Conservation (phyloP, 1,284 basidiomycete genomes). For the Trichosporon asahii region DNA sequence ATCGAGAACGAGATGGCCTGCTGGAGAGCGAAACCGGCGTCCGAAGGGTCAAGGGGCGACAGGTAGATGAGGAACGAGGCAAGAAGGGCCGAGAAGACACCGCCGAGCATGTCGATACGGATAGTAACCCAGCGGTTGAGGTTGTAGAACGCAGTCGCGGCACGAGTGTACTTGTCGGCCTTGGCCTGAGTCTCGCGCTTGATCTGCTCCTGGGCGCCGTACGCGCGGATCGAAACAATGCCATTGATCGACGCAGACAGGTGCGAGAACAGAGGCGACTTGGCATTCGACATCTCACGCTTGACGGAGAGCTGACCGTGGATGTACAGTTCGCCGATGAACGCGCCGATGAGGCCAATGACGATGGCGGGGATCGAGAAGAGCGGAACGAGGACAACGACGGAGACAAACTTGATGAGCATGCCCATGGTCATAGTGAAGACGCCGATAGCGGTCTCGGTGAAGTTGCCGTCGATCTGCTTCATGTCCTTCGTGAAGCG, state of each 20-base stretch:
- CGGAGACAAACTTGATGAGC: slow-evolving; percentile 54
- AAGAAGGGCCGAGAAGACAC: slow-evolving; percentile 43
- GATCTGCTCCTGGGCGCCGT: slow-evolving; percentile 47
- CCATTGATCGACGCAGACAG: slow-evolving; percentile 67
- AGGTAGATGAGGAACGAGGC: slow-evolving; percentile 49
- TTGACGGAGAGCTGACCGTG: slow-evolving; percentile 72
- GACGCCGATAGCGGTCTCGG: slow-evolving; percentile 41
- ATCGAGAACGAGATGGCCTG: slow-evolving; percentile 49
- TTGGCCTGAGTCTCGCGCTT: slow-evolving; percentile 40
- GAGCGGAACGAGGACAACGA: slow-evolving; percentile 57
- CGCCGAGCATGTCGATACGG: slow-evolving; percentile 50
- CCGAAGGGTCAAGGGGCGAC: slow-evolving; percentile 38
- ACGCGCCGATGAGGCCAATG: slow-evolving; percentile 55
- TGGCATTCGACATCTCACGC: slow-evolving; percentile 64
- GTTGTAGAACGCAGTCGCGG: slow-evolving; percentile 48
- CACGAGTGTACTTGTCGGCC: slow-evolving; percentile 50
- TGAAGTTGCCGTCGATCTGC: slow-evolving; percentile 49
- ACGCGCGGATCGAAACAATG: slow-evolving; percentile 56
- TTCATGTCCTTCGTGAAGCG: slow-evolving; percentile 62
- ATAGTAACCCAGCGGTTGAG: slow-evolving; percentile 51
- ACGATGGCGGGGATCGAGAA: slow-evolving; percentile 47
- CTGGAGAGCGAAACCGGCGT: slow-evolving; percentile 50
- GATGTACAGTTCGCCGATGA: slow-evolving; percentile 58
- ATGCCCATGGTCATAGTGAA: slow-evolving; percentile 49
- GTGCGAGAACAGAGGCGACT: slow-evolving; percentile 64